Evolutionary conservation across 2,329 filamentous ascomycete genomes (phyloP).

Genomic region (Aspergillus quadrilineatus): DNA sequence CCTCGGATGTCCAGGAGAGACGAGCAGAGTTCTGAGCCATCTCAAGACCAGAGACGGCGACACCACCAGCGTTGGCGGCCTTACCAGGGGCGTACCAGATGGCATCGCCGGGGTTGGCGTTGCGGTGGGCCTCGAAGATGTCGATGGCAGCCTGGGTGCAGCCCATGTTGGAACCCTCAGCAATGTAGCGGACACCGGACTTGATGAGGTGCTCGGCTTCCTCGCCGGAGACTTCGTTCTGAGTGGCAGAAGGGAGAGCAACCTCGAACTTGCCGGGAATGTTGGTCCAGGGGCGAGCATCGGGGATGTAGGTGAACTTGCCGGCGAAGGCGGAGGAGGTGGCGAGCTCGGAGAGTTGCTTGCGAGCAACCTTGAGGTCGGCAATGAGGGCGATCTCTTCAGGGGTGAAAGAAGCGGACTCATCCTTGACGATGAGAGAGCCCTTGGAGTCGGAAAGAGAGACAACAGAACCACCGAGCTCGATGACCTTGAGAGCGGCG

Average conservation of each 20-base stretch:
- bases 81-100: conserved; percentile 98
- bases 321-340: conserved; percentile 54
- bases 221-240: conserved; percentile 94
- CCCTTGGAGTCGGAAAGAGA: conserved; percentile 94
- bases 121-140: conserved; percentile 77
- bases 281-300: conserved; percentile 87
- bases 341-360: conserved; percentile 73
- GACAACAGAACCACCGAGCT: conserved; percentile 88
- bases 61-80: conserved; percentile 95
- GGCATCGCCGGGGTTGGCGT: conserved; percentile 63
- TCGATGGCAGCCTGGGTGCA: conserved; percentile 95
- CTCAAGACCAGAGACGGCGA: conserved; percentile 94
- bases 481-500: conserved; percentile 91
- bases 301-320: conserved; percentile 82
- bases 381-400: conserved; percentile 79
- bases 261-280: conserved; percentile 79
- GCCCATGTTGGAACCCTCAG: conserved; percentile 98
- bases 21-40: conserved; percentile 98
- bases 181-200: conserved; percentile 77
- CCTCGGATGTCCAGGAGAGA: conserved; percentile 79
- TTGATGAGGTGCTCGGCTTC: conserved; percentile 81
- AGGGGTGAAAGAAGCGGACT: conserved; percentile 68
- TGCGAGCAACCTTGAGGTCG: conserved; percentile 79
- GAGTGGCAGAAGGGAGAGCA: conserved; percentile 87
- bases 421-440: conserved; percentile 70